A percentile compares a stretch with the other conserved stretches of the same genome.
Evolutionary conservation across 2,329 filamentous ascomycete species (phyloP).

Genomic region (Dothistroma pini): DNA sequence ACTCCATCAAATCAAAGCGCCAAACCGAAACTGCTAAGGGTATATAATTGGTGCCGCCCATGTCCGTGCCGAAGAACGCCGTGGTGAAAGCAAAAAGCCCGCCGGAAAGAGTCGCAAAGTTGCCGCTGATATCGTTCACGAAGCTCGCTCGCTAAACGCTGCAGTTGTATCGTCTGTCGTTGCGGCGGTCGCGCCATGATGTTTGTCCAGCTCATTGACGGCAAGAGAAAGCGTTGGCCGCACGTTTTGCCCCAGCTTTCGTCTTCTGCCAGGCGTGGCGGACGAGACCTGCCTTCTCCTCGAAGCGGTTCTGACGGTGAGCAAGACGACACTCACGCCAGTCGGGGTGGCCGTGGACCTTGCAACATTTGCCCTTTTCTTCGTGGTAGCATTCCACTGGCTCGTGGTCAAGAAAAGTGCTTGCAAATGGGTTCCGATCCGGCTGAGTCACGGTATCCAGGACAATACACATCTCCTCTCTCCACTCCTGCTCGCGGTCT

Average conservation of each 20-base stretch:
- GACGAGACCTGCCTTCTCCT: conserved; percentile 5
- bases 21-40: not conserved
- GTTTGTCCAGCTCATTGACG: not conserved
- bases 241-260: not conserved
- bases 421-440: not conserved
- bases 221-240: not conserved
- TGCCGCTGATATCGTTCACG: not conserved
- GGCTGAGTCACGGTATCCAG: conserved; percentile 5
- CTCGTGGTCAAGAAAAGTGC: conserved; percentile 12
- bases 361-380: conserved; percentile 13
- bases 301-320: not conserved
- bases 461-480: conserved; percentile 3
- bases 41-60: not conserved
- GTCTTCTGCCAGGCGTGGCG: not conserved
- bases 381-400: conserved; percentile 7
- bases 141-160: conserved; percentile 2
- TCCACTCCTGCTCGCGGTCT: conserved; percentile 7
- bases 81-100: not conserved
- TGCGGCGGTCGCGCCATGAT: not conserved
- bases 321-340: conserved; percentile 17
- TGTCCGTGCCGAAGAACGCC: not conserved
- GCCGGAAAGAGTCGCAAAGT: not conserved
- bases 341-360: conserved; percentile 11
- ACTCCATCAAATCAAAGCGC: not conserved
- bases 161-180: not conserved